Percentiles rank a stretch among this genome's conserved stretches.
Conservation (phyloP, 345 rosid species). For the rapeseed (Brassica napus) region DNA sequence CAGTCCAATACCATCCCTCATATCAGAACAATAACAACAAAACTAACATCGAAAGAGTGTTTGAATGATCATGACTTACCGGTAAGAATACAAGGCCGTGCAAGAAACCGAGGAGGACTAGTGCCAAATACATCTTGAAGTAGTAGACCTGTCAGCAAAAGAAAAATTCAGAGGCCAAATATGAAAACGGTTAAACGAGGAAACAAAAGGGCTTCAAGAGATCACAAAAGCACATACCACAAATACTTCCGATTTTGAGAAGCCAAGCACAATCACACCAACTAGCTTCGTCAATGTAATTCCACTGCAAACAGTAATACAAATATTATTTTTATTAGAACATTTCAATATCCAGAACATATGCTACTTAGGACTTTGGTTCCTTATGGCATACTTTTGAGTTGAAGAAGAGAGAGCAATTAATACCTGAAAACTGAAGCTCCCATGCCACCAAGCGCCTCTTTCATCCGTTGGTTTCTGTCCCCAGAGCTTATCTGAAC, state of each 20-base stretch:
- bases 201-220: neutral
- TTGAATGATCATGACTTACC: slow-evolving; percentile 47
- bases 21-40: neutral
- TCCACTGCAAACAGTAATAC: slow-evolving; percentile 50
- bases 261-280: slow-evolving; percentile 92
- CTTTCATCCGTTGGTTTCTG: slow-evolving; percentile 77
- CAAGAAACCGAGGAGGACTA: slow-evolving; percentile 92
- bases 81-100: slow-evolving; percentile 95
- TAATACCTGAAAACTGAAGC: slow-evolving; percentile 94
- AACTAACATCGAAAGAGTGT: neutral
- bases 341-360: neutral
- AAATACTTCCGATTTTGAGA: slow-evolving; percentile 92
- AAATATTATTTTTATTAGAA: neutral
- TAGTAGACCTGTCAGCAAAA: slow-evolving; percentile 72
- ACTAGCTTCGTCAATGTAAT: slow-evolving; percentile 93
- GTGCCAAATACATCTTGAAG: slow-evolving; percentile 94
- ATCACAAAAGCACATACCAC: slow-evolving; percentile 56
- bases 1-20: neutral
- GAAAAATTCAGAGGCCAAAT: neutral
- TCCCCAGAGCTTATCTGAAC: slow-evolving; percentile 75
- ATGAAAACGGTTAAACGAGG: neutral
- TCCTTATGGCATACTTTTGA: neutral
- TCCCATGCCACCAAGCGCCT: slow-evolving; percentile 89
- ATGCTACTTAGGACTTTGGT: neutral
- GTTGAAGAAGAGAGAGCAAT: slow-evolving; percentile 6